Conservation (phyloP, 139 green algal genomes). For the Volvox africanus region DNA sequence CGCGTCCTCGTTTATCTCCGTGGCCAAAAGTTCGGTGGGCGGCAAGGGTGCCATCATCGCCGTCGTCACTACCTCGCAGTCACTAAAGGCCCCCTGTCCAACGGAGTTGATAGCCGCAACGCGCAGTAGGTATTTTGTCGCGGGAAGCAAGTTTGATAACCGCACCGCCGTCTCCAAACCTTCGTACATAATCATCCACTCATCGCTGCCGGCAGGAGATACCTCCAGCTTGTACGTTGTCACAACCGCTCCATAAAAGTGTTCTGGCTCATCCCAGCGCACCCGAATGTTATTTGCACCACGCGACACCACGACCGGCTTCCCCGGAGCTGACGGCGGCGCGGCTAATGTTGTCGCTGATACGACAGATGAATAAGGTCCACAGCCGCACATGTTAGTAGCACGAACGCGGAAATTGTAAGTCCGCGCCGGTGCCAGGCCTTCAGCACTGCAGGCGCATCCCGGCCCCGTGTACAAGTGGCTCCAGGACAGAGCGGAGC, state of each 20-base stretch:
- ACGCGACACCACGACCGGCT: slow-evolving; percentile 31
- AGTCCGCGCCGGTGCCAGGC: slow-evolving; percentile 54
- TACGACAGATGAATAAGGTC: slow-evolving; percentile 50
- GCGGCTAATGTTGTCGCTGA: slow-evolving; percentile 56
- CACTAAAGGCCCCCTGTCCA: slow-evolving; percentile 58
- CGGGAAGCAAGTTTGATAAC: slow-evolving; percentile 56
- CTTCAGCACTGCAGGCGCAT: slow-evolving; percentile 17
- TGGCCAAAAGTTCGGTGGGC: not conserved
- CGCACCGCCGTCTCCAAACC: slow-evolving; percentile 45
- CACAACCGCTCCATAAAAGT: slow-evolving; percentile 68
- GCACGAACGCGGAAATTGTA: slow-evolving; percentile 69
- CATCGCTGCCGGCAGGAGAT: not conserved
- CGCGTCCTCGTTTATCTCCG: not conserved
- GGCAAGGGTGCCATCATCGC: slow-evolving; percentile 52
- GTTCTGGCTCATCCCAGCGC: slow-evolving; percentile 62
- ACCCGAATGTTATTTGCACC: slow-evolving; percentile 54
- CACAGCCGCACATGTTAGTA: slow-evolving; percentile 63
- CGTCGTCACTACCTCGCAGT: slow-evolving; percentile 32
- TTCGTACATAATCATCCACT: slow-evolving; percentile 52
- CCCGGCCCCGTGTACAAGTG: slow-evolving; percentile 35
- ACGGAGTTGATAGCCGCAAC: slow-evolving; percentile 65
- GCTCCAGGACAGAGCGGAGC: slow-evolving; percentile 1
- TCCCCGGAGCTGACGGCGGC: slow-evolving; percentile 58
- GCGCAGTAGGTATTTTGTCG: slow-evolving; percentile 60
- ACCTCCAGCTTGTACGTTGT: slow-evolving; percentile 61